A percentile compares a stretch with the other conserved stretches of the same genome.
phyloP scores from a whole-genome alignment of 2,329 filamentous ascomycete species.

The Macrophomina tecta region DNA sequence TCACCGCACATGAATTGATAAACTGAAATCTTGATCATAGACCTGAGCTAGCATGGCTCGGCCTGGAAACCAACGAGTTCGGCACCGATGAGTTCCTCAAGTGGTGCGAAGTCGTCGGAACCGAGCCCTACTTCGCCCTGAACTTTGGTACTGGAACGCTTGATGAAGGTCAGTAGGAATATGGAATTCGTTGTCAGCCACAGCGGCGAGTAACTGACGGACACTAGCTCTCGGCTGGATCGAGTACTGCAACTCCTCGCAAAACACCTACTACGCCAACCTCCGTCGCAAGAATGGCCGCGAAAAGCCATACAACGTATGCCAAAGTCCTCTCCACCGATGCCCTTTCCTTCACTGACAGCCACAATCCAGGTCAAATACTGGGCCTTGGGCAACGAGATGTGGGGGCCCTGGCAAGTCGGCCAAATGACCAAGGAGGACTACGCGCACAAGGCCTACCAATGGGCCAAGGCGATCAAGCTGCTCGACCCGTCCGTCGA shows the following conservation, averaged over 20 bases:
- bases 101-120: conserved; percentile 75
- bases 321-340: background rate
- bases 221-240: conserved; percentile 72
- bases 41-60: conserved; percentile 80
- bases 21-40: conserved; percentile 43
- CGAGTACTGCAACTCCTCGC: conserved; percentile 83
- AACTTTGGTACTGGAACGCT: conserved; percentile 78
- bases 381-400: conserved; percentile 83
- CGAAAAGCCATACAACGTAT: conserved; percentile 74
- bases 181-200: conserved; percentile 29
- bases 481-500: conserved; percentile 72
- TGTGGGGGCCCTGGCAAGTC: conserved; percentile 72
- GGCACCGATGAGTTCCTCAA: conserved; percentile 87
- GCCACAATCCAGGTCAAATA: conserved; percentile 65
- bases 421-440: conserved; percentile 72
- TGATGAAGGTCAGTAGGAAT: conserved; percentile 25
- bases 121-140: conserved; percentile 79
- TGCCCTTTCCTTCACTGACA: background rate
- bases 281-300: conserved; percentile 76
- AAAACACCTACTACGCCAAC: conserved; percentile 82
- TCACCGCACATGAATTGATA: background rate
- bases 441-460: conserved; percentile 71
- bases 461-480: conserved; percentile 75
- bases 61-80: conserved; percentile 77
- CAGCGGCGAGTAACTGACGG: conserved; percentile 58